phyloP scores from a whole-genome alignment of 106 monocot genomes.

The Amphibolis antarctica region DNA sequence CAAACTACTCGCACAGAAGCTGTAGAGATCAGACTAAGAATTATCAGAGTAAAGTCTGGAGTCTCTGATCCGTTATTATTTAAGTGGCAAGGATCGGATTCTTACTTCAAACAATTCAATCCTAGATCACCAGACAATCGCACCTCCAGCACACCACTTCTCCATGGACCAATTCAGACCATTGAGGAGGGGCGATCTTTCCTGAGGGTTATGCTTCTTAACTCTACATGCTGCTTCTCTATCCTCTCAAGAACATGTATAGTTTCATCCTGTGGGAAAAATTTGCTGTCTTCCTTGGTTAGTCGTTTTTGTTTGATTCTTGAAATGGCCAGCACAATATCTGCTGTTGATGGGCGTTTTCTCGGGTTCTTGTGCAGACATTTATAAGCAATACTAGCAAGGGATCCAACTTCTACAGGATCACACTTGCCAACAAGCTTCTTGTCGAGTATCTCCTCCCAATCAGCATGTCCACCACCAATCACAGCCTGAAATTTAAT shows the following conservation, averaged over 20 bases:
- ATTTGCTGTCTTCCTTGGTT: conserved; percentile 18
- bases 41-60: too few relatives aligned
- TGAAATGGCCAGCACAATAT: conserved; percentile 53
- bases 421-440: conserved; percentile 43
- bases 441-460: conserved; percentile 86
- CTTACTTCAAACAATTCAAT: neutral
- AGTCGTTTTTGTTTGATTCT: conserved; percentile 26
- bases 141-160: conserved; percentile 1
- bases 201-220: conserved; percentile 37
- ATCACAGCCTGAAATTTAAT: conserved; percentile 46
- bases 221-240: conserved; percentile 51
- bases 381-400: conserved; percentile 60
- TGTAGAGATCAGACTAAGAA: too few relatives aligned
- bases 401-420: conserved; percentile 31
- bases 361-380: conserved; percentile 64
- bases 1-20: too few relatives aligned
- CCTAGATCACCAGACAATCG: neutral
- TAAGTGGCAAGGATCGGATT: too few relatives aligned
- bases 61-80: too few relatives aligned
- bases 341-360: conserved; percentile 62
- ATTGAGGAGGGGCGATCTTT: neutral
- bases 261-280: conserved; percentile 15
- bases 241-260: conserved; percentile 39
- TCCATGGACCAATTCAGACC: neutral
- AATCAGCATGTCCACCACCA: conserved; percentile 59